Evolutionary conservation across 257 asterid species (phyloP).

Genomic region (Petunia secreta): DNA sequence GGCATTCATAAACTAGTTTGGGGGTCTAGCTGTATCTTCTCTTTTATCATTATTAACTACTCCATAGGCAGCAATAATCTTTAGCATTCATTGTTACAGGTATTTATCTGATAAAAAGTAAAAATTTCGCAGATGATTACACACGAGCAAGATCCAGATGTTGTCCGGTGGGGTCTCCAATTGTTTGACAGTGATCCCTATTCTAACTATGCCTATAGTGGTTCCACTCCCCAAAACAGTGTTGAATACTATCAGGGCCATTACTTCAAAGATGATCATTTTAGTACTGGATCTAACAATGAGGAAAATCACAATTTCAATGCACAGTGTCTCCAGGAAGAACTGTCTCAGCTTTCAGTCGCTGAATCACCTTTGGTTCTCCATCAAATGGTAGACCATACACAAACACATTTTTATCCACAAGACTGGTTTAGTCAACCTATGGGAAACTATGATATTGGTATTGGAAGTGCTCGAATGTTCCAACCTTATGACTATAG

Average conservation of each 20-base stretch:
- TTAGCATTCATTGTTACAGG: slow-evolving; percentile 30
- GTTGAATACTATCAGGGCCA: slow-evolving; percentile 59
- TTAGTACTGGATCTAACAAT: slow-evolving; percentile 45
- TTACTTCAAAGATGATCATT: slow-evolving; percentile 55
- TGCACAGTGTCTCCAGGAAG: slow-evolving; percentile 62
- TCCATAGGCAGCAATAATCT: slow-evolving; percentile 35
- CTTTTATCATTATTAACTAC: slow-evolving; percentile 18
- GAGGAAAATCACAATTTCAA: slow-evolving; percentile 42
- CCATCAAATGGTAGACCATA: slow-evolving; percentile 50
- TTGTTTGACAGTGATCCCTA: slow-evolving; percentile 93
- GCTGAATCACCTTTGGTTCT: slow-evolving; percentile 56
- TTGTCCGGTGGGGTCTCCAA: slow-evolving; percentile 94
- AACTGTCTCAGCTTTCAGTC: slow-evolving; percentile 74
- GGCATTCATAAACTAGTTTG: background rate
- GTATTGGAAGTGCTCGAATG: slow-evolving; percentile 40
- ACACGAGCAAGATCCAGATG: slow-evolving; percentile 91
- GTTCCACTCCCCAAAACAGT: slow-evolving; percentile 49
- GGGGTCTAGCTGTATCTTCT: slow-evolving; percentile 23
- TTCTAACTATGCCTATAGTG: slow-evolving; percentile 66
- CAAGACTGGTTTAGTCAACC: slow-evolving; percentile 79
- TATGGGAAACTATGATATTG: slow-evolving; percentile 60
- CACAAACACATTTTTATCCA: slow-evolving; percentile 56
- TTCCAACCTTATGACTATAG: slow-evolving; percentile 1
- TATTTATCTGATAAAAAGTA: slow-evolving; percentile 25
- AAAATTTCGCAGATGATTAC: slow-evolving; percentile 56